A percentile compares a stretch with the other conserved stretches of the same genome.
Evolutionary conservation across 2,329 filamentous ascomycete species (phyloP).

Genomic region (Hypoxylon rubiginosum): DNA sequence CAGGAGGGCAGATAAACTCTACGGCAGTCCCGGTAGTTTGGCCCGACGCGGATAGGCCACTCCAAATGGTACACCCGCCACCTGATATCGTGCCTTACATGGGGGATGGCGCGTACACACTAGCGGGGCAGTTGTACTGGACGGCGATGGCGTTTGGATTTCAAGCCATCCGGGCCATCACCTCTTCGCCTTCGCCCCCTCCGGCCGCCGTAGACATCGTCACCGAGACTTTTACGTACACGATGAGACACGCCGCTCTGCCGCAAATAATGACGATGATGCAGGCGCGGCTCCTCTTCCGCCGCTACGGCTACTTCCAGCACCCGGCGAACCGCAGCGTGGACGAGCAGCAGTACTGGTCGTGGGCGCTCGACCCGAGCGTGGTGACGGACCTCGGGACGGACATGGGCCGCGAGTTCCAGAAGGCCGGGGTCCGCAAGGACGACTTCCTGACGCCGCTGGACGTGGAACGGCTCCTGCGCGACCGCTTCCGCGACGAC

Average conservation of each 20-base stretch:
- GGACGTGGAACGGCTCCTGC: constrained; percentile 25
- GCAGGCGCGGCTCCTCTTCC: constrained; percentile 34
- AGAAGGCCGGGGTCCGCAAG: constrained; percentile 20
- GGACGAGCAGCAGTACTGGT: constrained; percentile 3
- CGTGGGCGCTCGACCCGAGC: constrained; percentile 13
- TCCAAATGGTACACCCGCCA: constrained; percentile 32
- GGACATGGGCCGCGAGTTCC: constrained; percentile 4
- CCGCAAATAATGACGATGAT: constrained; percentile 33
- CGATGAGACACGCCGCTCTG: constrained; percentile 20
- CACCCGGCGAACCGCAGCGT: background rate
- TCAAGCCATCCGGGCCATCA: constrained; percentile 28
- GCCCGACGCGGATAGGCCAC: constrained; percentile 29
- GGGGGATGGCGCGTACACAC: constrained; percentile 30
- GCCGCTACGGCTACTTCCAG: constrained; percentile 29
- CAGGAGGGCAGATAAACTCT: background rate
- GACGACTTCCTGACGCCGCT: constrained; percentile 30
- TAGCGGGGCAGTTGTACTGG: constrained; percentile 41
- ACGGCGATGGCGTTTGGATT: constrained; percentile 35
- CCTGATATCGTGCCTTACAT: constrained; percentile 38
- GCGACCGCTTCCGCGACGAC: constrained; percentile 28
- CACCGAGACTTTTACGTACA: constrained; percentile 17
- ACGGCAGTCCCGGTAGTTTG: background rate
- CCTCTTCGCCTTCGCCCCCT: constrained; percentile 23
- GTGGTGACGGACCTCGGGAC: background rate
- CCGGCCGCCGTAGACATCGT: constrained; percentile 27